Conservation (phyloP, 2,329 filamentous ascomycete genomes). For the Penicillium sp. region DNA sequence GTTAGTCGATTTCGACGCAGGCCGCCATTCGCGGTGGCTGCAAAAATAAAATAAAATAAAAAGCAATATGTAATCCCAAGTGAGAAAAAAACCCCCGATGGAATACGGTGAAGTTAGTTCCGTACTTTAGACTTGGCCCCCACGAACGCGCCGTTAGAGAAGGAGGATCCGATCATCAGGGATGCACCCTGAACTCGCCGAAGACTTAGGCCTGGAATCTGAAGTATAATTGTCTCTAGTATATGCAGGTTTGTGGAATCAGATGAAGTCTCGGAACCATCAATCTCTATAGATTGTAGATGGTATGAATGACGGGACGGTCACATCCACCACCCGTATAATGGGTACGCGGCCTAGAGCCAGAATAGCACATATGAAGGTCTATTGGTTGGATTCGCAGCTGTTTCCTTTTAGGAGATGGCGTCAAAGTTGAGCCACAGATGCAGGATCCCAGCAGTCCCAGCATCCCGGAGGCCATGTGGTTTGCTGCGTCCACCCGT, state of each 20-base stretch:
- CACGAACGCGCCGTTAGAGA: slow-evolving; percentile 21
- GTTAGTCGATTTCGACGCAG: slow-evolving; percentile 7
- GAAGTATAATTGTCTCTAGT: neutral
- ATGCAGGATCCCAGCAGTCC: neutral
- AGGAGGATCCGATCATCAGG: slow-evolving; percentile 3
- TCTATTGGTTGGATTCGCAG: neutral
- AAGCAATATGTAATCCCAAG: slow-evolving; percentile 1
- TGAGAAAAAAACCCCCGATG: slow-evolving; percentile 3
- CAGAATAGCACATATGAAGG: neutral
- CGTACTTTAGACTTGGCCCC: slow-evolving; percentile 13
- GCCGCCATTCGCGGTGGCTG: slow-evolving; percentile 1
- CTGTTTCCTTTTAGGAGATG: neutral
- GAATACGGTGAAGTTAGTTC: neutral
- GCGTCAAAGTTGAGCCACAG: slow-evolving; percentile 1
- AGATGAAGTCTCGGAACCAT: neutral
- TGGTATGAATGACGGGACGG: neutral
- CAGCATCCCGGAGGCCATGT: slow-evolving; percentile 1
- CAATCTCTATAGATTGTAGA: neutral
- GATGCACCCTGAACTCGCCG: neutral
- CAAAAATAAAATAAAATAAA: slow-evolving; percentile 1
- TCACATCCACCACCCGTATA: neutral
- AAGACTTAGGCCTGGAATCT: neutral
- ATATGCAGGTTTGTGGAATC: neutral
- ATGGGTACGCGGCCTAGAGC: neutral
- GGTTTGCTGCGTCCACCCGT: slow-evolving; percentile 2